Evolutionary conservation across 2,329 filamentous ascomycete genomes (phyloP), one percentile per base, ranked within the genome.

Genomic region (Cladophialophora chaetospira): DNA sequence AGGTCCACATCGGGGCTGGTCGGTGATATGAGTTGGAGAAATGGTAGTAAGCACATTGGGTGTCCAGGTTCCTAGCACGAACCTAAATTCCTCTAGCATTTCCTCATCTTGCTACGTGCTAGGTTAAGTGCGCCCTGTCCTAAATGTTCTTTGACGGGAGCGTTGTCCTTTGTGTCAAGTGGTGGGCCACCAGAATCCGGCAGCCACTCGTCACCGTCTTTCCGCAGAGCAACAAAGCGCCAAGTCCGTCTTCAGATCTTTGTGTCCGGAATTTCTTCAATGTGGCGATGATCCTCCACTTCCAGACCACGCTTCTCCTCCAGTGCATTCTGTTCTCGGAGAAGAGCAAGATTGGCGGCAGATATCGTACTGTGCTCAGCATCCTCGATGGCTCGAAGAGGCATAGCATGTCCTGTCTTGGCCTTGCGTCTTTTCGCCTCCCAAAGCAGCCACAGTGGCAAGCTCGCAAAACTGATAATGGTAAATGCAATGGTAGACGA

Each of bases 341-440:
- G 53, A 15, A 43, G 45, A n/a, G 25, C 53, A 19, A 51, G 35
- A 25, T 48, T 48, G 26, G 36, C 36, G 9, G 53, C 53, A 2
- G 53, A 56, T 13, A 53, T 31, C 19, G 29, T 49, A 43, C 45
- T 45, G n/a, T 56, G 48, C 23, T 52, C 42, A 6, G 59, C 56
- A 44, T 63, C 61, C n/a, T 62, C 57, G 11, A 63, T 55, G 11
- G 59, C 57, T 28, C 53, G 53, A 33, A 63, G 46, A 31, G 59
- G 61, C 61, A 63, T 62, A 4, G 61, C 60, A 48, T 63, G 61
- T 5, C 60, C 61, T 3, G 57, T 59, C 53, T 62, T 63, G 10
- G 26, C 29, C 46, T 63, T 63, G 15, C 61, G 59, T 1, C 65
- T 11, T 31, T 50, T 35, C 6, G 58, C 58, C 43, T 61, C 58